Base-by-base conservation (phyloP, 2,329 filamentous ascomycete genomes). In the Lecanoromycetidae sp. region DNA sequence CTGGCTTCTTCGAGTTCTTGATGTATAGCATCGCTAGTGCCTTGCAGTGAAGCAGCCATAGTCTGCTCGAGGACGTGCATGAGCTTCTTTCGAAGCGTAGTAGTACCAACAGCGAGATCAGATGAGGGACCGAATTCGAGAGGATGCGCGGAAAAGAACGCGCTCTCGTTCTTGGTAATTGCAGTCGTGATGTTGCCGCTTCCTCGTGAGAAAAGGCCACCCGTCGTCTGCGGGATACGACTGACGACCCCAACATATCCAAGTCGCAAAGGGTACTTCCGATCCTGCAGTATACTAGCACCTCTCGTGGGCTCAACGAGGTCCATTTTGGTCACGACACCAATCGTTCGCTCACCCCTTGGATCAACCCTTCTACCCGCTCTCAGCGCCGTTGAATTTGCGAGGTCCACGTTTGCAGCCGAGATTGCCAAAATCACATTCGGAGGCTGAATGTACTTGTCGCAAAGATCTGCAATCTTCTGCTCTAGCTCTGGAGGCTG, bases 261-360 rank as follows among this genome's bases (percentile, higher is more conserved):
- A 3, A 98, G 71, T n/a, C 91, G 77, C 25, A 98, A 72, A 33
- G 91, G 90, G 60, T 98, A 98, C 62, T 96, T 94, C 60, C 80
- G 82, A 62, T 98, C 90, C 22, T 74, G 80, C 17, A 98, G 71
- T 26, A 98, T 86, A 29, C 77, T 74, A 12, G 78, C 75, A 25
- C 88, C 91, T 49, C 90, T 79, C 6, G 72, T 70, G 3, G 91
- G 75, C 56, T 96, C 90, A 6, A 98, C 88, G 19, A 98, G 73
- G 59, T 98, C 91, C 90, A 98, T 95, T 69, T 98, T 98, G 3
- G 91, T 98, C 34, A 98, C 82, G n/a, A 98, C 91, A 36, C 91
- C 91, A 60, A 98, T 98, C 0, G 91, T 98, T 52, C 91, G 77
- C 66, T 98, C 91, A 46, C 91, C 91, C 51, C 91, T 76, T 1